Conservation (phyloP, 2,329 filamentous ascomycete genomes). For the Penicillium sp. region DNA sequence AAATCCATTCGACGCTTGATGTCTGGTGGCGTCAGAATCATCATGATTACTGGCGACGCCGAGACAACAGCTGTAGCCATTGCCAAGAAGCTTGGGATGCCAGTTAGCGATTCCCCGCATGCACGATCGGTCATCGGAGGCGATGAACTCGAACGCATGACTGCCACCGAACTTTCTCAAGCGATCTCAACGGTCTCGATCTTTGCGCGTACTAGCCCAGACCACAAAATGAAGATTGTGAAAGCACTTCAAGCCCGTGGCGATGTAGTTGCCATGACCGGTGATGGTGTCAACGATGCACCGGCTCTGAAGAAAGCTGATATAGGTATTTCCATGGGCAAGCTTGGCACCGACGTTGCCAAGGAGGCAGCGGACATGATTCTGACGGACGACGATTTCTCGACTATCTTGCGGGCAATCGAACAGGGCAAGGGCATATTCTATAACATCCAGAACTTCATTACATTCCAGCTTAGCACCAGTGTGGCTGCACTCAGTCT, state of each 20-base stretch:
- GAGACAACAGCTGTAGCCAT: slow-evolving; percentile 94
- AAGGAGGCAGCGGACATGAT: slow-evolving; percentile 93
- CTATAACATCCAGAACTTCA: slow-evolving; percentile 99
- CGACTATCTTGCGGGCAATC: slow-evolving; percentile 87
- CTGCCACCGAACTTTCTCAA: slow-evolving; percentile 74
- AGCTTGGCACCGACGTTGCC: slow-evolving; percentile 90
- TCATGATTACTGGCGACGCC: slow-evolving; percentile 98
- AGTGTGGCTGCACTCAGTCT: slow-evolving; percentile 89
- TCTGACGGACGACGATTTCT: slow-evolving; percentile 83
- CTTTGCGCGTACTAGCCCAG: slow-evolving; percentile 92
- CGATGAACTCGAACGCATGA: slow-evolving; percentile 92
- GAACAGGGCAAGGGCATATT: slow-evolving; percentile 99
- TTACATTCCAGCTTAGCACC: slow-evolving; percentile 97
- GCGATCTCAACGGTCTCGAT: slow-evolving; percentile 88
- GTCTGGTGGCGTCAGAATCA: slow-evolving; percentile 91
- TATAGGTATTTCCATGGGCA: slow-evolving; percentile 96
- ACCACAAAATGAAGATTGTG: slow-evolving; percentile 98
- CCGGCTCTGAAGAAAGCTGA: slow-evolving; percentile 95
- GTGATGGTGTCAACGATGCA: slow-evolving; percentile 96
- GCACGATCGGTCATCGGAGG: slow-evolving; percentile 69
- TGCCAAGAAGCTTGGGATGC: slow-evolving; percentile 92
- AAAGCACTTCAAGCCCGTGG: slow-evolving; percentile 84
- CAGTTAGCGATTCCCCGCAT: slow-evolving; percentile 60
- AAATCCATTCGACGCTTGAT: slow-evolving; percentile 85
- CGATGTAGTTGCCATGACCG: slow-evolving; percentile 98